Conservation (phyloP, 2,329 filamentous ascomycete species). For the Cladophialophora carrionii region DNA sequence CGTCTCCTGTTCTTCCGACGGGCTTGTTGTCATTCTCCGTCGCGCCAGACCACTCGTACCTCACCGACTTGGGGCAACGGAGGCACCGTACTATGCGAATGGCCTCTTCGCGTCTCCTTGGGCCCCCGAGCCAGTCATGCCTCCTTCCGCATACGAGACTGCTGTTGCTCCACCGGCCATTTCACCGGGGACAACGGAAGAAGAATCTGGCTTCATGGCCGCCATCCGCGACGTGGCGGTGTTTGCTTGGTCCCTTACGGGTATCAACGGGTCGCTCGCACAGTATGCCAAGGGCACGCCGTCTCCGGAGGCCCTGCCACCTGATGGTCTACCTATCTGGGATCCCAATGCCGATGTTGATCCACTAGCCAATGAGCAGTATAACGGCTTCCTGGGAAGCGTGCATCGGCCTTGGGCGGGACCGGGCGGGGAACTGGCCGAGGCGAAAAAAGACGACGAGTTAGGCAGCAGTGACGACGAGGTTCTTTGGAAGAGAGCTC, state of each 20-base stretch:
- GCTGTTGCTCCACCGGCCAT: conserved; percentile 43
- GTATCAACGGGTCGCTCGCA: conserved; percentile 76
- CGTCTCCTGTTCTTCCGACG: conserved; percentile 88
- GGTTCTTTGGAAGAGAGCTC: conserved; percentile 35
- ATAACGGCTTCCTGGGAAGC: conserved; percentile 38
- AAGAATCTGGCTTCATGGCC: conserved; percentile 65
- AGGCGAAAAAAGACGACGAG: conserved; percentile 24
- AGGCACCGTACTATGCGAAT: conserved; percentile 54
- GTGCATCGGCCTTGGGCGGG: conserved; percentile 32
- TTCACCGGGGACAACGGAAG: conserved; percentile 45
- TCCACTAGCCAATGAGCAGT: conserved; percentile 25
- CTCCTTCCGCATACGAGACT: conserved; percentile 31
- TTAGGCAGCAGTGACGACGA: conserved; percentile 38
- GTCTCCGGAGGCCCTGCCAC: conserved; percentile 65
- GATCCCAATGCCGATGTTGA: conserved; percentile 46
- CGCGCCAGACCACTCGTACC: conserved; percentile 73
- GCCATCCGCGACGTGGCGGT: conserved; percentile 82
- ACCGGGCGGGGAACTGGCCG: conserved; percentile 17
- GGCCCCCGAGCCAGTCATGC: conserved; percentile 67
- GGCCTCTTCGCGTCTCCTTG: conserved; percentile 80
- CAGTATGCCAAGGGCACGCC: conserved; percentile 66
- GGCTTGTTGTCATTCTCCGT: conserved; percentile 78
- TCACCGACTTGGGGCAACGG: conserved; percentile 54
- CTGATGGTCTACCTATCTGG: conserved; percentile 65
- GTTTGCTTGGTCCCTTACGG: conserved; percentile 82